These are phyloP conservation scores for Exserohilum rostratum DNA, from an alignment of 2,329 filamentous ascomycete species.

Conservation along the genomic window DNA sequence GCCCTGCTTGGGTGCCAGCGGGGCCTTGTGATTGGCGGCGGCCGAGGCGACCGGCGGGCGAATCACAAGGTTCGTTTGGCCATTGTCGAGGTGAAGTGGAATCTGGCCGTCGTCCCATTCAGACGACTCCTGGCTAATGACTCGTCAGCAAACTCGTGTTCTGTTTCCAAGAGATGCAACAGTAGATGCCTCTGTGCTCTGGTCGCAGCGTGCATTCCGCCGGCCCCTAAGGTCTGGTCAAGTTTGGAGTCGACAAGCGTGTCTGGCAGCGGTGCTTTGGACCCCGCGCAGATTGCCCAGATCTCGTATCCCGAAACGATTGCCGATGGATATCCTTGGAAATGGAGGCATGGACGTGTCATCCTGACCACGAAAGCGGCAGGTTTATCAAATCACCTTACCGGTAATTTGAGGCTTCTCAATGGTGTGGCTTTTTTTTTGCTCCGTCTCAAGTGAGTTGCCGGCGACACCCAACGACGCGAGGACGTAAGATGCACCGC, in stretches of 20 bases:
- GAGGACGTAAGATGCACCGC: constrained; percentile 13
- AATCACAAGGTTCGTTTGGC: constrained; percentile 35
- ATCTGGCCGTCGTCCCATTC: constrained; percentile 39
- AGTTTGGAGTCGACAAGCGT: constrained; percentile 21
- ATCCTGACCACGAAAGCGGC: constrained; percentile 7
- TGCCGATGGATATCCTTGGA: constrained; percentile 13
- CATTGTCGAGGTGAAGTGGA: constrained; percentile 41
- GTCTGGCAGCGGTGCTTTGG: constrained; percentile 24
- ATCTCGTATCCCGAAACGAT: constrained; percentile 7
- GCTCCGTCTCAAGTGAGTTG: not conserved
- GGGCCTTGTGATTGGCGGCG: constrained; percentile 41
- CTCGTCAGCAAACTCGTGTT: constrained; percentile 30
- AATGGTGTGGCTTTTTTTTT: constrained; percentile 2
- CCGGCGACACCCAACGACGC: constrained; percentile 6
- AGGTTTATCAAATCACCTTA: constrained; percentile 4
- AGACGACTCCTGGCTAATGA: constrained; percentile 34
- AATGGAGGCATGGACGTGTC: constrained; percentile 8
- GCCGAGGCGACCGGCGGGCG: constrained; percentile 36
- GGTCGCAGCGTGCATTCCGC: not conserved
- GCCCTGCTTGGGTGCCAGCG: constrained; percentile 46
- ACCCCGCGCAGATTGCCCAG: constrained; percentile 20
- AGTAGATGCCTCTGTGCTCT: constrained; percentile 4
- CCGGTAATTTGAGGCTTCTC: not conserved
- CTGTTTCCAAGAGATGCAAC: constrained; percentile 11
- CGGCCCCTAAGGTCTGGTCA: constrained; percentile 16